Evolutionary conservation across 2,329 filamentous ascomycete genomes (phyloP), one percentile per base, ranked within the genome.

Genomic region (Diaporthe citriasiana): DNA sequence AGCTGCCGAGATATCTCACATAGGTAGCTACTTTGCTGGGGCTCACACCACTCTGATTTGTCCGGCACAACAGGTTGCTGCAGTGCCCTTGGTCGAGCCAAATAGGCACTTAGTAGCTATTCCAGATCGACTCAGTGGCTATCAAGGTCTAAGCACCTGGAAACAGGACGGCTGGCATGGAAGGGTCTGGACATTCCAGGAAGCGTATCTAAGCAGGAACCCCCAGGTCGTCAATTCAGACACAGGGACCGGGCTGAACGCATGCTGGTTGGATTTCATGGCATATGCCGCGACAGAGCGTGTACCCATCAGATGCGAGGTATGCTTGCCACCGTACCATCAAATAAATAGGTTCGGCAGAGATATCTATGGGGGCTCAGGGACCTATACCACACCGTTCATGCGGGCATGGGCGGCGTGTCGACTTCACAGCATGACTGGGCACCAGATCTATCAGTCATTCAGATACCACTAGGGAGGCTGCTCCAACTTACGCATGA

Each of bases 21-120:
- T 56, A 30, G 53, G 53, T 56, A 56, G 53, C 30, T 56, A 56
- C 53, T 56, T 33, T 56, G 53, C 53, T n/a, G 53, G 53, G 30
- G 53, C 53, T 7, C 53, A 56, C 1, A 56, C 53, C 53, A 56
- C 53, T 56, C 19, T 56, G 19, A 56, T 56, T 22, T 56, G 53
- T 35, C 53, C 53, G 4, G 53, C 30, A 56, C 53, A 35, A 7
- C 53, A 56, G 53, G 53, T 56, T 56, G 7, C 53, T n/a, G 30
- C 30, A 4, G 53, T 56, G 53, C 53, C 53, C 7, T 56, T 56
- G 53, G 30, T 56, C 53, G 4, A 56, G 53, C 53, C 53, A 56
- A 56, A 4, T n/a, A 56, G 53, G 30, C 53, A 56, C 53, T 56
- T 56, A 0, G 53, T 56, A 33, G 53, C 53, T 56, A 35, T 56